Evolutionary conservation across 192 early-diverging fungal species (phyloP), one percentile per base, ranked within the genome.

Genomic region (Rhizoclosmatium globosum): DNA sequence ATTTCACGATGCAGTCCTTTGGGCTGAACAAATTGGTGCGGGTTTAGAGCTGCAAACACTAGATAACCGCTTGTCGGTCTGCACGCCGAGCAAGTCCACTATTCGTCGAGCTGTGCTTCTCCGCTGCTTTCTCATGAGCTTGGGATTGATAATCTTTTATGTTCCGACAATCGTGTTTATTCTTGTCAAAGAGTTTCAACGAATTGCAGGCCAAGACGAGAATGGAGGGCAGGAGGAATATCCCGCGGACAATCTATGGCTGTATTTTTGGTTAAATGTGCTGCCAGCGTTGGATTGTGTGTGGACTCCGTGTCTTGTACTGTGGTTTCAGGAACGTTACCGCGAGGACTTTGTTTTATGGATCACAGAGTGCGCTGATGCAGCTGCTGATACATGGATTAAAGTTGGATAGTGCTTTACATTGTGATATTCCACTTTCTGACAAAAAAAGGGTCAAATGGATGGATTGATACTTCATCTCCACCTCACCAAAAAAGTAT

Each of bases 251-350:
- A 46, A 31, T 13, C 3, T 58, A 43, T 15, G 43, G 45, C 9
- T 64, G 42, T 50, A 9, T 44, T 62, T 62, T 39, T 62, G 60
- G 60, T 23, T 72, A 42, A 53, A 13, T 39, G 60, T 78, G 38
- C 48, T 70, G 46, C 71, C 79, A 7, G 39, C 64, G 17, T 50
- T 76, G 4, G 74, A 76, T 66, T 38, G 43, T 7, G 6, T 76
- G 44, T 76, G 74, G 74, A 76, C 74, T 3, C 64, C 64, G 1
- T 4, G 64, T 56, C 47, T 76, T 47, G 71, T 82, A 42, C 23
- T 74, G 47, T n/a, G 59, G 50, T 82, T 53, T 53, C 50, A 53
- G 50, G 50, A 53, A 17, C 50, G 17, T 7, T 53, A 53, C 17
- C 50, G 50, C 9, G 50, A 53, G 17, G 50, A 53, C 17, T 53